Base-by-base conservation (phyloP, 768 basidiomycete species). In the Phallus indusiatus region DNA sequence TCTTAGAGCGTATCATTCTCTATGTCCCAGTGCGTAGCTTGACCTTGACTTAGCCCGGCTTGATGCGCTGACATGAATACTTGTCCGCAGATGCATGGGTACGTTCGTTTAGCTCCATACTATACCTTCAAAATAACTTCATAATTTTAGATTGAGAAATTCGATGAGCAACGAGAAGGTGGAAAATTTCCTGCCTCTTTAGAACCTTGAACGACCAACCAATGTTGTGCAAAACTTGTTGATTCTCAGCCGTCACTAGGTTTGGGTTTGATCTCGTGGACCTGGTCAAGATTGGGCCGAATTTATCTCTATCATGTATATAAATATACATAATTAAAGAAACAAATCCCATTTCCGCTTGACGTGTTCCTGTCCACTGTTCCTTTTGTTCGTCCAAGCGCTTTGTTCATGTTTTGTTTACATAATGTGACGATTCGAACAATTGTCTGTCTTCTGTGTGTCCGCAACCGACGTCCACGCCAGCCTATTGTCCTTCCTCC, bases 81-180 rank as follows among this genome's bases (percentile, higher is more conserved):
- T 52, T 61, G 12, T 67, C 7, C 28, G 7, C 28, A 94, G 94
- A 94, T 74, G 89, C 89, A 86, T 95, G 94, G 94, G 93, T 94
- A 71, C 68, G 75, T 62, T 24, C n/a, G 9, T n/a, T 10, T 20
- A 14, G 28, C 52, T 47, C 34, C 18, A 24, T 28, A 33, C 47
- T 33, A 16, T 3, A 9, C 21, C 50, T 24, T 36, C 20, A 35
- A 47, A 20, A 65, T 59, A 10, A 46, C 62, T 55, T 14, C 60
- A 16, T 36, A 47, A 47, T 36, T 47, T 16, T 69, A 93, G 95
- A 84, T 87, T 70, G 69, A 76, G 67, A 91, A 86, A 76, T 98
- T 87, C 77, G 94, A 99, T 70, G 94, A 95, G 58, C 93, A 97
- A 74, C 84, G 94, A 71, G 94, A 98, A 71, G 85, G 73, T 64